A percentile compares a stretch with the other conserved stretches of the same genome.
Evolutionary conservation across 768 basidiomycete genomes (phyloP).

Genomic region (Xerocomus spinulosus): DNA sequence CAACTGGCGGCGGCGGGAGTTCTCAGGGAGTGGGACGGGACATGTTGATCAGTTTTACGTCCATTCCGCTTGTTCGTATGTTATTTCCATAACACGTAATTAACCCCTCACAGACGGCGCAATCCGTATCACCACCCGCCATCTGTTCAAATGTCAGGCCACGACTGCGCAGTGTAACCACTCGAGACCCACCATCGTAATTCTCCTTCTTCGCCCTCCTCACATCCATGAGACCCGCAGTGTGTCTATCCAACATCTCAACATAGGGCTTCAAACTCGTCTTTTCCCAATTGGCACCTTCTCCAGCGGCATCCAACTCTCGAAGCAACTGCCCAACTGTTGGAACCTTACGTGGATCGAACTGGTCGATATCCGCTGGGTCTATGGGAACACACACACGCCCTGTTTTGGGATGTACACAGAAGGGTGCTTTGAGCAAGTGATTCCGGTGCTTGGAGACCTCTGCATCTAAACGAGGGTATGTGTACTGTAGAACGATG

Average conservation of each 20-base stretch:
- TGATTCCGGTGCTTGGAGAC: slow-evolving; percentile 98
- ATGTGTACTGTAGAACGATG: slow-evolving; percentile 88
- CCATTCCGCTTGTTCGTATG: slow-evolving; percentile 14
- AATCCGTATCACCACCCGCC: slow-evolving; percentile 23
- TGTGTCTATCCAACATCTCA: slow-evolving; percentile 80
- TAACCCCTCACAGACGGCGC: slow-evolving; percentile 1
- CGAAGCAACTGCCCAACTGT: slow-evolving; percentile 78
- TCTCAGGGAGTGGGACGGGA: slow-evolving; percentile 12
- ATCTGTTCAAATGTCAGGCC: slow-evolving; percentile 13
- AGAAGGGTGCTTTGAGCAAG: slow-evolving; percentile 95
- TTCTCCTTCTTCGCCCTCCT: slow-evolving; percentile 19
- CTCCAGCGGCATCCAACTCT: slow-evolving; percentile 61
- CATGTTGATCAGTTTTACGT: slow-evolving; percentile 1
- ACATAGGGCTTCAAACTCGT: slow-evolving; percentile 89
- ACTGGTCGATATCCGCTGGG: slow-evolving; percentile 65
- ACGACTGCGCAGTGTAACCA: not conserved
- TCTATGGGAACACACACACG: slow-evolving; percentile 93
- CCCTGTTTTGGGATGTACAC: slow-evolving; percentile 94
- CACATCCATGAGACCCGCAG: slow-evolving; percentile 30
- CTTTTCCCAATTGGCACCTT: slow-evolving; percentile 75
- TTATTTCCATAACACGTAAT: slow-evolving; percentile 3
- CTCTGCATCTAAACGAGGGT: slow-evolving; percentile 94
- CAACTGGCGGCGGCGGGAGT: slow-evolving; percentile 5
- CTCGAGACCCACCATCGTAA: slow-evolving; percentile 14
- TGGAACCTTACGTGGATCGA: slow-evolving; percentile 82